These are phyloP conservation scores for Amoebophrya sp. DNA, from an alignment of 169 alveolate species.

Conservation along the genomic window DNA sequence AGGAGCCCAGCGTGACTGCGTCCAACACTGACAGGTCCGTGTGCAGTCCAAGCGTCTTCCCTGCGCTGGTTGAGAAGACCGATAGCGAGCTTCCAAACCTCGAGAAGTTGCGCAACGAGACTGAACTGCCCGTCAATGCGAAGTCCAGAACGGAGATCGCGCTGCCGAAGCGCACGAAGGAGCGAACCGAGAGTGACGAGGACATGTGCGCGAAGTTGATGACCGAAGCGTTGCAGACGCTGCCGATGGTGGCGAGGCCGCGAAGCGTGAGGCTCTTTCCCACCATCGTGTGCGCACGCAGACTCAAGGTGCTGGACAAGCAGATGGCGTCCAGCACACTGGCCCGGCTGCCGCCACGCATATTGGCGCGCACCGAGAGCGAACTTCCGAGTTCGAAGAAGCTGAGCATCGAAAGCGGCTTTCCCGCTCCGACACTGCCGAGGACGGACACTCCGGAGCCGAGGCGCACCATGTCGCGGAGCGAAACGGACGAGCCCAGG, in stretches of 20 bases:
- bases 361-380: background rate
- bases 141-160: conserved; percentile 25
- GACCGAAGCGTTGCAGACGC: background rate
- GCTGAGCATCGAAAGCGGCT: background rate
- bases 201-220: background rate
- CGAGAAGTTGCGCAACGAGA: background rate
- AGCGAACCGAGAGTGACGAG: background rate
- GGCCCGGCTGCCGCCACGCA: background rate
- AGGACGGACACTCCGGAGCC: background rate
- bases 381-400: background rate
- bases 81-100: background rate
- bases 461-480: background rate
- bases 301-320: background rate
- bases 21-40: conserved; percentile 17
- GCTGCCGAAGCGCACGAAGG: background rate
- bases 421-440: background rate
- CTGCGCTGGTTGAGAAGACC: conserved; percentile 24
- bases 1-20: background rate
- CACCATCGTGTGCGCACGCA: background rate
- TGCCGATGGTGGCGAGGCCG: background rate
- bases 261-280: conserved; percentile 12
- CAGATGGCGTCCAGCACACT: background rate
- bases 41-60: background rate
- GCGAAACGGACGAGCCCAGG: background rate
- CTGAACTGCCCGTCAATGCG: background rate